Percentiles rank a stretch among this genome's conserved stretches.
These are phyloP conservation scores for Rhytidiadelphus loreus DNA, from an alignment of 225 moss, liverwort and hornwort genomes.

Conservation along the genomic window DNA sequence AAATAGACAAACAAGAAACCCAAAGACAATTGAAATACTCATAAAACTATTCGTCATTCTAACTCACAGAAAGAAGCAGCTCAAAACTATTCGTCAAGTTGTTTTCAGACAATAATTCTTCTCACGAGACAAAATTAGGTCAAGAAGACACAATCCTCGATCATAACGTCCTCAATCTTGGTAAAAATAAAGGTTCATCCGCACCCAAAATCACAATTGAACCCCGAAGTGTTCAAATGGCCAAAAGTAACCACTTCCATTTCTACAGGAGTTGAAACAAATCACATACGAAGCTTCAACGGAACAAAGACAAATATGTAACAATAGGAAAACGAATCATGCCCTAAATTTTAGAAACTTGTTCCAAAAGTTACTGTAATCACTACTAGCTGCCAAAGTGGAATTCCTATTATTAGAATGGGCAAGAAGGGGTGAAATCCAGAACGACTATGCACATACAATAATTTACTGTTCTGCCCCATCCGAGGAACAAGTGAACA, in stretches of 20 bases:
- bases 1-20: neutral
- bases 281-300: neutral
- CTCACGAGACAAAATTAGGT: neutral
- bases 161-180: neutral
- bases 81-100: neutral
- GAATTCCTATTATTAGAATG: neutral
- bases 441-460: neutral
- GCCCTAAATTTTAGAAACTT: neutral
- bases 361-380: neutral
- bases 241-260: neutral
- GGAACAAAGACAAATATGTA: neutral
- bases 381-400: neutral
- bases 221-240: neutral
- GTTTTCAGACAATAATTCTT: neutral
- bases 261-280: neutral
- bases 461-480: neutral
- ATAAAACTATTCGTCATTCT: neutral
- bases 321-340: neutral
- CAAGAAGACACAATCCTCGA: neutral
- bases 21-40: neutral
- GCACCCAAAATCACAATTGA: neutral
- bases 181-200: neutral
- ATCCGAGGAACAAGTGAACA: neutral
- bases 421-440: neutral
- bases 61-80: neutral